Base-by-base conservation (phyloP, 2,329 filamentous ascomycete species). In the Triangularia verruculosa region DNA sequence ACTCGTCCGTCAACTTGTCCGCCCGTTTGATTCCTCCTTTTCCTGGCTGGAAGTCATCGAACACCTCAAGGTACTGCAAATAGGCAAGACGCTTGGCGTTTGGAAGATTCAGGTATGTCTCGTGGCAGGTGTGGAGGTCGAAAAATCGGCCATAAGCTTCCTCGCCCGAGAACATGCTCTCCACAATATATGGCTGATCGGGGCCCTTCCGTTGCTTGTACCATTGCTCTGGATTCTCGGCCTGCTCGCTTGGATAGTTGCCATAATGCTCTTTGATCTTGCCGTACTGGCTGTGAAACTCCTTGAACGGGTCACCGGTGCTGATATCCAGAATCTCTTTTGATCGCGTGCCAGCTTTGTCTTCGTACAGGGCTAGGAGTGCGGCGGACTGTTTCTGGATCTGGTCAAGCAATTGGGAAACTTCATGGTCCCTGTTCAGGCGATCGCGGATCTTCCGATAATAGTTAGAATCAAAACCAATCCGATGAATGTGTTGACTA, bases 81-180 rank as follows among this genome's bases (percentile, higher is more conserved):
- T 99, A 99, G 15, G 87, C 90, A 51, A 95, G 79, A 60, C 94
- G 86, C 77, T 96, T 96, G 20, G 93, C 87, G 59, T 90, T 89
- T 1, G 92, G 90, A 8, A 99, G 82, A 73, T 99, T 99, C 65
- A 97, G 83, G 74, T 93, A 99, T 13, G 90, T 83, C 73, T 98
- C 94, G 76, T 98, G 93, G 69, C 88, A 86, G 43, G 82, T 85
- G 17, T 90, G 94, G 55, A 99, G 79, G 75, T 99, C 95, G 72
- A 99, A 91, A 77, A 92, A 99, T 70, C 92, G 90, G 52, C 95
- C 95, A 72, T 90, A 97, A 0, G 89, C 90, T 76, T 99, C 95
- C 77, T 99, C 96, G 66, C 95, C 95, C 0, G 93, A 96, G 77
- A 99, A 99, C 81, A 98, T 90, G 63, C 87, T 87, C 73, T 98